Percentiles rank a stretch among this genome's conserved stretches.
Evolutionary conservation across 2,329 filamentous ascomycete species (phyloP).

Genomic region (Colletotrichum melonis): DNA sequence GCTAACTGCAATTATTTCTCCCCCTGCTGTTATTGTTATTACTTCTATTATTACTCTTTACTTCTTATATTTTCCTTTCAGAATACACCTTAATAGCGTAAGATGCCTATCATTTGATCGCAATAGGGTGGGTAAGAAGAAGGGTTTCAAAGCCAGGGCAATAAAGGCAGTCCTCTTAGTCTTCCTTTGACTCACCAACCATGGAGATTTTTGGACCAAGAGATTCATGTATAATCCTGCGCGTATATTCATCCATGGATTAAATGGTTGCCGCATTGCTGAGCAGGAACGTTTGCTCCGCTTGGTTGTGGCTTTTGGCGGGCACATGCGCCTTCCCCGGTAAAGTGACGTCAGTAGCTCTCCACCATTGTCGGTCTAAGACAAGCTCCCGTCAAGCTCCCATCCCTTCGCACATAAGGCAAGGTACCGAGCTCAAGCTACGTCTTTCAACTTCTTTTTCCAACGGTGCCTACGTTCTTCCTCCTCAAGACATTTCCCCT

Average conservation of each 20-base stretch:
- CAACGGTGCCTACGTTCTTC: not conserved
- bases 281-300: not conserved
- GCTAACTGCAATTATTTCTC: too few species aligned
- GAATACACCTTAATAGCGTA: too few species aligned
- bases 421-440: not conserved
- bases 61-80: too few species aligned
- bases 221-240: not conserved
- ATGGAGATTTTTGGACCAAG: too few species aligned
- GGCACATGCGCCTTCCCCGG: not conserved
- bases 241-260: not conserved
- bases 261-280: not conserved
- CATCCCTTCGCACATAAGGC: not conserved
- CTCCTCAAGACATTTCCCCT: not conserved
- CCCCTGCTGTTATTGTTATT: too few species aligned
- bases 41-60: too few species aligned
- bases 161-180: too few species aligned
- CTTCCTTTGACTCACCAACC: too few species aligned
- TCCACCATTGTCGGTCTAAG: not conserved
- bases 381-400: not conserved
- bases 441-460: not conserved
- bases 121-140: too few species aligned
- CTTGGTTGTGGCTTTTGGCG: not conserved
- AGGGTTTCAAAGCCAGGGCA: too few species aligned
- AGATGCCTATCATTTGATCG: too few species aligned
- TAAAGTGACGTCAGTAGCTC: conserved; percentile 7